Conservation (phyloP, 2,329 filamentous ascomycete genomes). For the Aspergillaceae sp. region DNA sequence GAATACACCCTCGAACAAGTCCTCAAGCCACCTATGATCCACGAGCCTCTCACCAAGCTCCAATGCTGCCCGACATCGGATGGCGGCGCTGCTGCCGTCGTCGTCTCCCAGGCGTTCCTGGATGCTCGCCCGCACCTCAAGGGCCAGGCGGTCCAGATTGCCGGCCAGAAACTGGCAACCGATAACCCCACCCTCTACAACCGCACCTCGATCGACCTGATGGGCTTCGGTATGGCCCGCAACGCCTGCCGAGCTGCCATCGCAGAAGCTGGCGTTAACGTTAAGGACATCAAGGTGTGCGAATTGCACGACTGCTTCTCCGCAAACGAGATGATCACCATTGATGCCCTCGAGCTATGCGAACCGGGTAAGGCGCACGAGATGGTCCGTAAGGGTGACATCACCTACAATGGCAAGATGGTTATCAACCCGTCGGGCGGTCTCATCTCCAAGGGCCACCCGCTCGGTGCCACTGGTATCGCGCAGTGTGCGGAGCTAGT, state of each 20-base stretch:
- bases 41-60: slow-evolving; percentile 86
- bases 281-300: slow-evolving; percentile 68
- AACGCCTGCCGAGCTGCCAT: slow-evolving; percentile 62
- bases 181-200: slow-evolving; percentile 75
- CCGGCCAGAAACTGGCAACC: slow-evolving; percentile 79
- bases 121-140: slow-evolving; percentile 74
- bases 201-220: slow-evolving; percentile 70
- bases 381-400: slow-evolving; percentile 75
- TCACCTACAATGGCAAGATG: slow-evolving; percentile 76
- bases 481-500: slow-evolving; percentile 92
- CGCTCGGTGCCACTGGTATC: slow-evolving; percentile 85
- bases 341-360: slow-evolving; percentile 76
- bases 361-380: slow-evolving; percentile 81
- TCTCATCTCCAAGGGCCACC: slow-evolving; percentile 92
- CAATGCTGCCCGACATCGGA: slow-evolving; percentile 97
- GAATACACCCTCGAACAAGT: slow-evolving; percentile 85
- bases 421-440: slow-evolving; percentile 91
- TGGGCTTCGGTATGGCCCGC: slow-evolving; percentile 80
- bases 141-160: slow-evolving; percentile 75
- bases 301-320: slow-evolving; percentile 97
- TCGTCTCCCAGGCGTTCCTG: slow-evolving; percentile 84
- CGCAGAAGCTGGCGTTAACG: slow-evolving; percentile 55
- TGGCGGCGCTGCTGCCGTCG: slow-evolving; percentile 76
- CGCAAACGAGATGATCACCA: slow-evolving; percentile 83
- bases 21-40: slow-evolving; percentile 65